Evolutionary conservation across 306 rosid species (phyloP).

Genomic region (Prunus dulcis): DNA sequence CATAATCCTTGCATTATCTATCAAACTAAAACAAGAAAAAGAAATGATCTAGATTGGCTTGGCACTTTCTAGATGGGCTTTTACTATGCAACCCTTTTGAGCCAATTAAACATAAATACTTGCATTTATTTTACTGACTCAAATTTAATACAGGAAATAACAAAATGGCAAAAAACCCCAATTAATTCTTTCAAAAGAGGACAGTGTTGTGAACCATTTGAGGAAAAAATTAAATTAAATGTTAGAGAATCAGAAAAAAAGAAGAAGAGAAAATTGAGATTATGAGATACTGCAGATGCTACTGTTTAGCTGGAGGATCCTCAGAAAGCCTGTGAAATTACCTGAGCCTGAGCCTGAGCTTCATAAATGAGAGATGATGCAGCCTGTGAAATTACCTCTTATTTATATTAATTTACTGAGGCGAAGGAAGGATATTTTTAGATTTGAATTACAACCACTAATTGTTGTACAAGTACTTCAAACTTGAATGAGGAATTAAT

Average conservation of each 20-base stretch:
- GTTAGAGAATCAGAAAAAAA: background rate
- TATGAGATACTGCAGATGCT: slow-evolving; percentile 2
- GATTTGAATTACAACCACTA: background rate
- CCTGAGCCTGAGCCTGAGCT: background rate
- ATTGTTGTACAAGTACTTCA: background rate
- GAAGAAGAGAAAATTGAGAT: background rate
- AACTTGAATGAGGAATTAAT: slow-evolving; percentile 8
- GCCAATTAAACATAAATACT: background rate
- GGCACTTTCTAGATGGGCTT: background rate
- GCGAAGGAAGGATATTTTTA: background rate
- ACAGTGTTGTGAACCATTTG: slow-evolving; percentile 10
- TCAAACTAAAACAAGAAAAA: background rate
- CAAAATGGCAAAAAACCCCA: slow-evolving; percentile 4
- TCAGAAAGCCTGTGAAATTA: background rate
- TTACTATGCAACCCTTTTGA: background rate
- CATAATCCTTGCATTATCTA: background rate
- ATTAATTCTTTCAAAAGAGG: background rate
- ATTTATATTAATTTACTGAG: background rate
- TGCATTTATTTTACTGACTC: background rate
- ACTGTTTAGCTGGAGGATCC: background rate
- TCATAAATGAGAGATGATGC: background rate
- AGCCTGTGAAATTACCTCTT: background rate
- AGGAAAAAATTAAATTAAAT: background rate
- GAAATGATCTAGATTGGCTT: background rate
- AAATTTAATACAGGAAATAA: background rate